Evolutionary conservation across 2,329 filamentous ascomycete species (phyloP).

Genomic region (Microcyclospora pomicola): DNA sequence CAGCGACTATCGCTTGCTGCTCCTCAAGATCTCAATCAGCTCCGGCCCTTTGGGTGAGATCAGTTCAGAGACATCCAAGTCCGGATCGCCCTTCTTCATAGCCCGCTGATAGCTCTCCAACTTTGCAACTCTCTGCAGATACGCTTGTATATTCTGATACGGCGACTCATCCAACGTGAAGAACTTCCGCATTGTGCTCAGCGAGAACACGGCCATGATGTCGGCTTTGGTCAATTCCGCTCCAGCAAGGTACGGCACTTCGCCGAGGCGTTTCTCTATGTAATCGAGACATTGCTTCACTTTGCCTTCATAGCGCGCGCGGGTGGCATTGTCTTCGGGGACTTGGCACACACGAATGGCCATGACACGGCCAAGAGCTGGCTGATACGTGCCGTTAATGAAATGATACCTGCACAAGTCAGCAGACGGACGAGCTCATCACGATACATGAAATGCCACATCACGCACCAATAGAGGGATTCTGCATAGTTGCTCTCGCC

Average conservation of each 20-base stretch:
- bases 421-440: too few relatives aligned
- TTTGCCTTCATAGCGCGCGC: neutral
- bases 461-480: conserved; percentile 44
- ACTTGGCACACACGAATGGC: conserved; percentile 13
- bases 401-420: conserved; percentile 21
- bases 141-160: conserved; percentile 16
- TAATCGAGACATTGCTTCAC: conserved; percentile 25
- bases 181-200: conserved; percentile 44
- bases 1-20: too few relatives aligned
- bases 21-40: too few relatives aligned
- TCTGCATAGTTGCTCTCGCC: conserved; percentile 39
- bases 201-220: conserved; percentile 46
- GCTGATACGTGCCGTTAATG: conserved; percentile 27
- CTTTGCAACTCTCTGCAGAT: conserved; percentile 14
- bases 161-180: conserved; percentile 9
- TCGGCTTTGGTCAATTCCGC: conserved; percentile 51
- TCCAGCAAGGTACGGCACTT: conserved; percentile 44
- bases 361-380: conserved; percentile 22
- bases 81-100: conserved; percentile 21
- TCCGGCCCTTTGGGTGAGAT: too few relatives aligned
- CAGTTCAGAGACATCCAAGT: conserved; percentile 6
- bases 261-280: conserved; percentile 36
- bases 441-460: neutral
- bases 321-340: neutral
- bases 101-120: conserved; percentile 18